Evolutionary conservation across 495 filamentous ascomycete species (phyloP).

Genomic region (Thozetella sp.): DNA sequence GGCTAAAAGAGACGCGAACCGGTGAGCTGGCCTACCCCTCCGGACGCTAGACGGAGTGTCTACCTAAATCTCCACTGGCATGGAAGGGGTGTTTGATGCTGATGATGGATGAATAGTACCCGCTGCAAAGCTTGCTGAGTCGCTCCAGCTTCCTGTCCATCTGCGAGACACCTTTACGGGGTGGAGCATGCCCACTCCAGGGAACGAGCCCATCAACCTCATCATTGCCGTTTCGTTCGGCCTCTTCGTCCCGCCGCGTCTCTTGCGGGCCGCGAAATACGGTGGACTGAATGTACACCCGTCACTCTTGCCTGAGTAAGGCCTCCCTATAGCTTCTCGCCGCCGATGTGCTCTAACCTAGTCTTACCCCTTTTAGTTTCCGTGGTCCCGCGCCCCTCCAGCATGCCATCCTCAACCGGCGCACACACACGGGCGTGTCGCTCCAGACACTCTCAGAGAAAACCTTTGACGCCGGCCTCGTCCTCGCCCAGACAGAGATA

Average conservation of each 20-base stretch:
- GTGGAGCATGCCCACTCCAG: slow-evolving; percentile 66
- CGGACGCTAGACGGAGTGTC: background rate
- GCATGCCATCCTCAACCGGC: slow-evolving; percentile 67
- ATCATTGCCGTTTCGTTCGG: slow-evolving; percentile 97
- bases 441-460: slow-evolving; percentile 81
- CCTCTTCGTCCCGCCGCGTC: slow-evolving; percentile 77
- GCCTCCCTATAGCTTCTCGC: background rate
- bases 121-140: slow-evolving; percentile 64
- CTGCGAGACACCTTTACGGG: slow-evolving; percentile 76
- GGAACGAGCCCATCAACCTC: slow-evolving; percentile 67
- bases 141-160: slow-evolving; percentile 68
- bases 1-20: slow-evolving; percentile 69
- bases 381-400: slow-evolving; percentile 76
- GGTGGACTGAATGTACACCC: slow-evolving; percentile 95
- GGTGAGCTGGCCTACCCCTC: slow-evolving; percentile 40
- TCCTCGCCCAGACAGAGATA: slow-evolving; percentile 62
- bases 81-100: slow-evolving; percentile 2
- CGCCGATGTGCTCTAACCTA: too few species aligned
- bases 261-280: slow-evolving; percentile 70
- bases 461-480: slow-evolving; percentile 74
- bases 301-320: slow-evolving; percentile 85
- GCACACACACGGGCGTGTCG: slow-evolving; percentile 65
- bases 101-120: slow-evolving; percentile 57
- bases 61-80: background rate
- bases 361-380: slow-evolving; percentile 47